These are phyloP conservation scores for Nematocida sp. DNA, from an alignment of 371 early-diverging fungal species.

Conservation along the genomic window DNA sequence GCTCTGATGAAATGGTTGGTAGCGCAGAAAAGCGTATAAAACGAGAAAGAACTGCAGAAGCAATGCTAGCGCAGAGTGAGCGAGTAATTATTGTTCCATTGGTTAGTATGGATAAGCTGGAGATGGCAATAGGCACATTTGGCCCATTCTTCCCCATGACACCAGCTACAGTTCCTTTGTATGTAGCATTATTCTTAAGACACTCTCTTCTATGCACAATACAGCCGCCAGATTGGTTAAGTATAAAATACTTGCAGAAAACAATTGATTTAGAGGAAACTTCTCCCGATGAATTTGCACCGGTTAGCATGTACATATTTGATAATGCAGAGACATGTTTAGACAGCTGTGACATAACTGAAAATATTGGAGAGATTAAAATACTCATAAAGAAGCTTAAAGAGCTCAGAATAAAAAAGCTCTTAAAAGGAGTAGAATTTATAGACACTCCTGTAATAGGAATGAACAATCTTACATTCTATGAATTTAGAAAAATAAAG, in stretches of 20 bases:
- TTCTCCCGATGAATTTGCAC: conserved; percentile 28
- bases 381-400: conserved; percentile 27
- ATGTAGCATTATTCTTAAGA: conserved; percentile 38
- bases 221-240: conserved; percentile 42
- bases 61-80: conserved; percentile 42
- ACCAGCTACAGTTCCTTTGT: conserved; percentile 40
- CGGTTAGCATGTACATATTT: conserved; percentile 48
- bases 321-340: conserved; percentile 48
- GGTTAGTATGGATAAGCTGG: conserved; percentile 22
- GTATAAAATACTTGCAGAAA: conserved; percentile 24
- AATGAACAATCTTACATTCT: conserved; percentile 49
- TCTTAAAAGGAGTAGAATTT: conserved; percentile 48
- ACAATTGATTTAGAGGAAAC: conserved; percentile 31
- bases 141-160: conserved; percentile 54
- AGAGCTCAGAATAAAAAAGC: conserved; percentile 47
- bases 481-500: conserved; percentile 56
- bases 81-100: conserved; percentile 29
- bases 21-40: conserved; percentile 6
- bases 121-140: conserved; percentile 34
- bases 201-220: conserved; percentile 34
- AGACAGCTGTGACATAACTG: conserved; percentile 23
- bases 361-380: conserved; percentile 38
- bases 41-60: conserved; percentile 12
- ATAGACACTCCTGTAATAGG: conserved; percentile 51
- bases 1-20: not conserved